Evolutionary conservation across 2,329 filamentous ascomycete genomes (phyloP), one percentile per base, ranked within the genome.

Genomic region (Diaporthe velutina): DNA sequence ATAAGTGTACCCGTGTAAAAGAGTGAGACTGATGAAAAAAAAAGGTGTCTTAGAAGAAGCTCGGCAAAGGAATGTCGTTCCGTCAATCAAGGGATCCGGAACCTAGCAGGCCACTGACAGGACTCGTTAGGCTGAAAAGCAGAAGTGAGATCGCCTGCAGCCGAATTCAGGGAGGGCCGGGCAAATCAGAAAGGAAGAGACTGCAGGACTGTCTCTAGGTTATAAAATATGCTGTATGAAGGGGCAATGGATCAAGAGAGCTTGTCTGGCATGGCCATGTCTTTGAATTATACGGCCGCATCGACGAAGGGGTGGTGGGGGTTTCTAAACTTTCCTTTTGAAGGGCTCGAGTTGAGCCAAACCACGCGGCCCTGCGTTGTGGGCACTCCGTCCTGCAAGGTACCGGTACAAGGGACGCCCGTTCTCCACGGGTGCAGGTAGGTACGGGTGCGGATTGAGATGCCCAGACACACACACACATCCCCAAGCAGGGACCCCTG

Each of bases 11-110:
- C 40, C 40, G 60, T 64, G 60, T 30, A 48, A 64, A 60, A 60
- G 17, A 68, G 64, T 68, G 64, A 68, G 48, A 68, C 64, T 40
- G 64, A 19, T 67, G 60, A 22, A 33, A 54, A 54, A 54, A 67
- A 40, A 13, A 48, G 6, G 13, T 68, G 64, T 68, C 64, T 68
- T 68, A 40, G 48, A 40, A 52, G 45, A 17, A 30, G 64, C 48
- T 68, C 64, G 64, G 64, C 64, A 54, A 54, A 68, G 64, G 64
- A 68, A 68, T 68, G 48, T 68, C 64, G 64, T 52, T 48, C 33
- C 4, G 64, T 68, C 64, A 68, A 68, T 68, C 64, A 68, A 68
- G 64, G 64, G 64, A 68, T 52, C n/a, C 64, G 64, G 45, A 54
- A 38, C 45, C 64, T 9, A 67, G 45, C 45, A 67, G n/a, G 64